Evolutionary conservation across 768 basidiomycete genomes (phyloP).

Genomic region (Trametes cinnabarina): DNA sequence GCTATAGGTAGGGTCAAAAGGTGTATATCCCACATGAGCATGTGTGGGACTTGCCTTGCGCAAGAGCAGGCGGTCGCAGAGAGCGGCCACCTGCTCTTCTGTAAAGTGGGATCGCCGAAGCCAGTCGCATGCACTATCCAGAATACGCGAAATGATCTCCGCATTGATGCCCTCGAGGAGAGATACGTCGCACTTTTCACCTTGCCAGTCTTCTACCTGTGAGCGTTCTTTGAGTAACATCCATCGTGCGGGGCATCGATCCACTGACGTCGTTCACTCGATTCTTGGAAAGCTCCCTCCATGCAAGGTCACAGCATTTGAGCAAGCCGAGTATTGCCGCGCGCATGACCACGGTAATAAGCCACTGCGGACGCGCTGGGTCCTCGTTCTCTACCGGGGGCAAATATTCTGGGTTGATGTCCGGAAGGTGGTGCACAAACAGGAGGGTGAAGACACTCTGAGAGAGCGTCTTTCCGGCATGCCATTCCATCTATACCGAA

Average conservation of each 20-base stretch:
- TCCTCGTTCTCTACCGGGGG: conserved; percentile 41
- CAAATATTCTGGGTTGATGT: conserved; percentile 57
- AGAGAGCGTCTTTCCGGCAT: conserved; percentile 77
- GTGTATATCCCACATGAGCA: not conserved
- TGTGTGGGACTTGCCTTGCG: conserved; percentile 47
- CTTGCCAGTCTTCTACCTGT: conserved; percentile 85
- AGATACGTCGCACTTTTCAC: conserved; percentile 82
- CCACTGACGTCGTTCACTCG: conserved; percentile 70
- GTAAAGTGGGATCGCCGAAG: conserved; percentile 31
- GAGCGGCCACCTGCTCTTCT: conserved; percentile 34
- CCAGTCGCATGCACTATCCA: conserved; percentile 67
- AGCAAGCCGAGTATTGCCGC: conserved; percentile 65
- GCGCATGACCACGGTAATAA: conserved; percentile 67
- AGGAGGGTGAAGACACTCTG: conserved; percentile 83
- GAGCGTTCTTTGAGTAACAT: not conserved
- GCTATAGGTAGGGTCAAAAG: conserved; percentile 30
- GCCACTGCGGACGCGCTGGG: conserved; percentile 51
- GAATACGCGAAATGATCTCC: conserved; percentile 46
- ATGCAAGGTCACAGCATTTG: conserved; percentile 80
- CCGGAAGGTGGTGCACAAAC: conserved; percentile 63
- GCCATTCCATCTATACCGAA: conserved; percentile 75
- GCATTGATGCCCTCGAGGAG: conserved; percentile 65
- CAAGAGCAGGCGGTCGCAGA: conserved; percentile 51
- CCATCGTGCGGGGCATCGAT: not conserved
- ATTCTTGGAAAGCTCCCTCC: conserved; percentile 78